Base-by-base conservation (phyloP, 75 land plant species). In the Gnetum montanum region DNA sequence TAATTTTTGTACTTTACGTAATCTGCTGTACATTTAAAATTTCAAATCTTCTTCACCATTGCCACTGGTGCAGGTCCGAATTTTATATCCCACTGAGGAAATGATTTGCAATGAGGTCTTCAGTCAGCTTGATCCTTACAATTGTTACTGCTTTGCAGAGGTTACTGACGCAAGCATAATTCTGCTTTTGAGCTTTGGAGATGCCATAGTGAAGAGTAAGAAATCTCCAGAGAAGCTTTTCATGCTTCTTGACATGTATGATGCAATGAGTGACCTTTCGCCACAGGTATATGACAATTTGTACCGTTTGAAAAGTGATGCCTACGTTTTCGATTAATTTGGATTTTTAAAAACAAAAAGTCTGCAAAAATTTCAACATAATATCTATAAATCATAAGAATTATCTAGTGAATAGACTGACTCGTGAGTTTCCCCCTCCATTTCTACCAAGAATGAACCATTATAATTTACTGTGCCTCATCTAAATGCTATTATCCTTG, bases 31-130 rank as follows among this genome's bases (percentile, higher is more conserved):
- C n/a, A n/a, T n/a, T n/a, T n/a, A n/a, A n/a, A n/a, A n/a, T n/a
- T n/a, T n/a, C n/a, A n/a, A n/a, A n/a, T n/a, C n/a, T n/a, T n/a
- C n/a, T n/a, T n/a, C n/a, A n/a, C n/a, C n/a, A n/a, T n/a, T n/a
- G n/a, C n/a, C n/a, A n/a, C n/a, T n/a, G n/a, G n/a, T n/a, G 57
- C 68, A 73, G 75, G 76, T 73, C 28, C 62, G 63, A 45, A 49
- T 73, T 13, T 67, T 73, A 24, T 71, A 47, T 70, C 43, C 75
- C 8, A 48, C 30, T 4, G 76, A 73, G 44, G 26, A 59, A n/a
- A 70, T 56, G 47, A 35, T 73, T 12, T 73, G 76, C 49, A 47
- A 73, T 50, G 62, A 73, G 22, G 45, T 73, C 34, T 73, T 74
- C 34, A 46, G 58, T 33, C 45, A 49, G 34, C 45, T 73, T 13